Evolutionary conservation across 768 basidiomycete genomes (phyloP).

Genomic region (Xerocomellus chrysenteron): DNA sequence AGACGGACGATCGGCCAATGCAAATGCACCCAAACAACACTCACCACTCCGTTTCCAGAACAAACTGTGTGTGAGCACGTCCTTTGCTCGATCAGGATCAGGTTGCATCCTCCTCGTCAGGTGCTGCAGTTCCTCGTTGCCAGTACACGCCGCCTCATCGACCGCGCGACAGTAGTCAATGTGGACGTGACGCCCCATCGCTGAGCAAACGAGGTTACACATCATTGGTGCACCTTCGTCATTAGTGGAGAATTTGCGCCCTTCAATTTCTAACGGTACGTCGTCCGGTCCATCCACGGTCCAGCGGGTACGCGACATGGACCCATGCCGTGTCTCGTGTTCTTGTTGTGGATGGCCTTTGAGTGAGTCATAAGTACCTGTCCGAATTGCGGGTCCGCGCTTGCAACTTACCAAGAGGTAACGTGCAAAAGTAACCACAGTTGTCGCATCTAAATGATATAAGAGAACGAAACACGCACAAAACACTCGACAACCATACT

Average conservation of each 20-base stretch:
- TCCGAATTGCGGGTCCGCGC: rapidly evolving
- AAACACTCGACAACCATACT: slow-evolving; percentile 28
- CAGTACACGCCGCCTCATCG: slow-evolving; percentile 32
- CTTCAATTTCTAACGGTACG: slow-evolving; percentile 50
- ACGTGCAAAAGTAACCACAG: slow-evolving; percentile 59
- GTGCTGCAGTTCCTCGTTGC: slow-evolving; percentile 46
- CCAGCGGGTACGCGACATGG: slow-evolving; percentile 61
- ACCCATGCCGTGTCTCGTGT: slow-evolving; percentile 64
- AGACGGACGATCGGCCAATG: not conserved
- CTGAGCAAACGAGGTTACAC: slow-evolving; percentile 55
- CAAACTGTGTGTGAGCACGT: slow-evolving; percentile 51
- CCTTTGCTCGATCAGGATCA: slow-evolving; percentile 47
- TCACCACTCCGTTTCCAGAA: slow-evolving; percentile 61
- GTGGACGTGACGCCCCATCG: slow-evolving; percentile 57
- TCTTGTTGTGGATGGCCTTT: slow-evolving; percentile 58
- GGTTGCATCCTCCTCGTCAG: slow-evolving; percentile 44
- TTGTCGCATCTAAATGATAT: slow-evolving; percentile 42
- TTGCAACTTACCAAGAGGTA: slow-evolving; percentile 47
- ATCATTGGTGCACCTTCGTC: slow-evolving; percentile 65
- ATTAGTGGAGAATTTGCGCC: slow-evolving; percentile 50
- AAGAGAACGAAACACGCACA: not conserved
- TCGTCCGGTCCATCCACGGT: slow-evolving; percentile 52
- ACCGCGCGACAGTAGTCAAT: slow-evolving; percentile 53
- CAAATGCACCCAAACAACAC: not conserved
- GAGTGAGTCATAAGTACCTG: not conserved